Evolutionary conservation across 2,329 filamentous ascomycete genomes (phyloP).

Genomic region (Ustilaginoidea virens): DNA sequence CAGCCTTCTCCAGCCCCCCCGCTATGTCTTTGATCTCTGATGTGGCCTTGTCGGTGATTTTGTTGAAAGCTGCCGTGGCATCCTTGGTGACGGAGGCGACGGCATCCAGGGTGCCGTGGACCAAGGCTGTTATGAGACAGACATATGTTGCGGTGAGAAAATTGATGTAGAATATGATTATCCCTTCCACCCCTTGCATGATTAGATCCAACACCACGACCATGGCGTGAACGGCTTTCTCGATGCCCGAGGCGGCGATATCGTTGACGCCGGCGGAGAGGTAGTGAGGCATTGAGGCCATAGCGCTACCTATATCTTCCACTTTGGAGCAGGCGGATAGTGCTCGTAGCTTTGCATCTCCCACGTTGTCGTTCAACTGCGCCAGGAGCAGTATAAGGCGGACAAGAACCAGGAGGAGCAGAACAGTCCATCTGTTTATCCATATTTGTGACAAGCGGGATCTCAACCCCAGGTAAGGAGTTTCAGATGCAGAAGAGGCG

Average conservation of each 20-base stretch:
- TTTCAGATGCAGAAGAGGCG: conserved; percentile 43
- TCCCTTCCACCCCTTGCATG: conserved; percentile 69
- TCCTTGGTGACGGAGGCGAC: conserved; percentile 38
- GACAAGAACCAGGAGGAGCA: conserved; percentile 72
- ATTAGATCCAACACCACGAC: conserved; percentile 65
- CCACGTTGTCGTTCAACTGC: conserved; percentile 58
- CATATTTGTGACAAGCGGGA: conserved; percentile 88
- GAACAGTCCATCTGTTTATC: conserved; percentile 94
- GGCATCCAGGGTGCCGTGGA: conserved; percentile 63
- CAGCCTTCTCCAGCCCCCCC: conserved; percentile 28
- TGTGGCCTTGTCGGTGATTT: conserved; percentile 39
- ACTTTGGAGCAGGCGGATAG: conserved; percentile 82
- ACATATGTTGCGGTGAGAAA: conserved; percentile 81
- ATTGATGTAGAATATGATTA: conserved; percentile 85
- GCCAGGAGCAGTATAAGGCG: conserved; percentile 64
- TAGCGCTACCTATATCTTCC: conserved; percentile 80
- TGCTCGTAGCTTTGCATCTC: conserved; percentile 63
- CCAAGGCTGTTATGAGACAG: conserved; percentile 72
- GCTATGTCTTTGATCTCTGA: conserved; percentile 42
- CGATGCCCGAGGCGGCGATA: conserved; percentile 64
- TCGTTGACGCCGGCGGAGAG: conserved; percentile 80
- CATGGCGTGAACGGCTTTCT: conserved; percentile 64
- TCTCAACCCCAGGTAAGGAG: conserved; percentile 81
- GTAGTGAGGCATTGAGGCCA: conserved; percentile 98
- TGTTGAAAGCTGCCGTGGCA: conserved; percentile 33